Evolutionary conservation across 2,329 filamentous ascomycete genomes (phyloP), one percentile per base, ranked within the genome.

Genomic region (Colletotrichum sp.): DNA sequence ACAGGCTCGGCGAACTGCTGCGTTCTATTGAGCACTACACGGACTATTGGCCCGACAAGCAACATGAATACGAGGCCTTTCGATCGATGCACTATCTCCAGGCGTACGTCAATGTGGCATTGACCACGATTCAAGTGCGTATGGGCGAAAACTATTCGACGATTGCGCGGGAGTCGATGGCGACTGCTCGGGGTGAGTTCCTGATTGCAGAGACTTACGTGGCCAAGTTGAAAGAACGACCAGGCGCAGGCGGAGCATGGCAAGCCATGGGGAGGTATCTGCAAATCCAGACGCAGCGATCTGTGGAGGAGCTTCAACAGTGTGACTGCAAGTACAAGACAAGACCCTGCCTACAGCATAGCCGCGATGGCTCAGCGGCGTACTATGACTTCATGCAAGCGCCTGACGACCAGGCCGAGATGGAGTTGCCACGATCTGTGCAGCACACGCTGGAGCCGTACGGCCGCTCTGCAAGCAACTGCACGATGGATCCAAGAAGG

Each of bases 351-450:
- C 30, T 27, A 15, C 64, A 34, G 65, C 70, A 74, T 12, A 28
- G 52, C 13, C 19, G 32, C 4, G 25, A 22, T n/a, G 32, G n/a
- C 8, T 59, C 36, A 9, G 34, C 28, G 64, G 57, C n/a, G 55
- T 75, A 61, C 57, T 48, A 75, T 48, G 55, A 75, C 73, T 73
- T 75, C 28, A 64, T 75, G 70, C 57, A 68, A 57, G 59, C 27
- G 34, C 61, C 25, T 4, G 63, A 27, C n/a, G 34, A 27, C 32
- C 27, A 64, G 15, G 70, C 44, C 6, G 64, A 69, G 15, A 65
- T 74, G 12, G 57, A 69, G 59, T 65, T 76, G 70, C 63, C 74
- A 48, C 57, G 59, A 65, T 71, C 72, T 28, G 65, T 65, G 22
- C 36, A 28, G 27, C 13, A 59, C 7, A 44, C 22, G 36, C 59